Percentiles rank a stretch among this genome's conserved stretches.
These are phyloP conservation scores for Cicer pinnatifidum DNA, from an alignment of 306 rosid genomes.

Conservation along the genomic window DNA sequence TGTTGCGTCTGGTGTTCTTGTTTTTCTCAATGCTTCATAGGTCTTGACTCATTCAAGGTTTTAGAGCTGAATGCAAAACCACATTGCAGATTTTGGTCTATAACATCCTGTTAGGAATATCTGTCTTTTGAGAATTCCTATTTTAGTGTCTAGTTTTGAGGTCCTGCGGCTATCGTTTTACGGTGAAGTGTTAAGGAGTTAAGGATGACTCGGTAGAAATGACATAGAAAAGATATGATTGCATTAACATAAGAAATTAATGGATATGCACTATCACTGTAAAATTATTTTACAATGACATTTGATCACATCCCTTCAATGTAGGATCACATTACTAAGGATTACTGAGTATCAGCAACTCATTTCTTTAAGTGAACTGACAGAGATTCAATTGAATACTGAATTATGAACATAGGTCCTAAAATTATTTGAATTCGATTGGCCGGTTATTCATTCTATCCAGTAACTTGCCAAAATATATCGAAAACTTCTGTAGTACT, in stretches of 20 bases:
- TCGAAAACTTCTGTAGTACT: neutral
- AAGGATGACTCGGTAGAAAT: neutral
- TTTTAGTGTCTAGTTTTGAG: conserved; percentile 23
- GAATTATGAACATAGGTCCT: neutral
- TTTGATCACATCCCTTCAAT: neutral
- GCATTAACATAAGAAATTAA: neutral
- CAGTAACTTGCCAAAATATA: neutral
- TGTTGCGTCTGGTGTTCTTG: too few relatives aligned
- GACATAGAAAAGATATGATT: neutral
- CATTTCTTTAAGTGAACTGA: neutral
- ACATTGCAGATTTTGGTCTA: neutral
- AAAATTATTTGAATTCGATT: conserved; percentile 23
- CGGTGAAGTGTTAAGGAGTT: neutral
- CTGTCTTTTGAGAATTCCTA: conserved; percentile 9
- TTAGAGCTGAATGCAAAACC: conserved; percentile 7
- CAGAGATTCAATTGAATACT: conserved; percentile 9
- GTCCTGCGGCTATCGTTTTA: neutral
- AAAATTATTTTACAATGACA: too few relatives aligned
- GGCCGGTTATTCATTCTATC: conserved; percentile 16
- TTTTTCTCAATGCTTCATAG: too few relatives aligned
- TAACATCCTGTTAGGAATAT: conserved; percentile 19
- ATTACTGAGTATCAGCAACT: neutral
- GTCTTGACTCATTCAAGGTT: conserved; percentile 10
- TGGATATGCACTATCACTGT: neutral
- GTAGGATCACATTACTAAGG: neutral